Percentiles rank a stretch among this genome's conserved stretches.
Evolutionary conservation across 805 yeast genomes (phyloP).

Genomic region (Teunomyces barrocoloradensis): DNA sequence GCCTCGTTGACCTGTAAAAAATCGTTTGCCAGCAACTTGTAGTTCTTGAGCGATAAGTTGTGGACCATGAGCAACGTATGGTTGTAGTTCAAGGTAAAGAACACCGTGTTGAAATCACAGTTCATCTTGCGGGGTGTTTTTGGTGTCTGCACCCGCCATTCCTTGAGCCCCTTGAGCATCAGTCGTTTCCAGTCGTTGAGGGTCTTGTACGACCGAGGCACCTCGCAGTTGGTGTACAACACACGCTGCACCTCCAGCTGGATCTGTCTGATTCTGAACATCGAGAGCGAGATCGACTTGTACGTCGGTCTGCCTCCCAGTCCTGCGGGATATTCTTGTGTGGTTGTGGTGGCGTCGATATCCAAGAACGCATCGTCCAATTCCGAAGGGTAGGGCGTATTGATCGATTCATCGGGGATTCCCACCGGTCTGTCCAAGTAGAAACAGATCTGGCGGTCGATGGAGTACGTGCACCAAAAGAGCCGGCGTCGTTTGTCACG

Average conservation of each 20-base stretch:
- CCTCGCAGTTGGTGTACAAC: slow-evolving; percentile 66
- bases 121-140: slow-evolving; percentile 58
- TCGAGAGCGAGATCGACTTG: slow-evolving; percentile 62
- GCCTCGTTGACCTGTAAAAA: slow-evolving; percentile 57
- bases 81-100: slow-evolving; percentile 71
- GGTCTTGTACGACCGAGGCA: slow-evolving; percentile 60
- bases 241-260: slow-evolving; percentile 77
- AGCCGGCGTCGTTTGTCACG: slow-evolving; percentile 57
- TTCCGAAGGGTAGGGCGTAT: slow-evolving; percentile 67
- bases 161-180: slow-evolving; percentile 50
- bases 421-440: slow-evolving; percentile 88
- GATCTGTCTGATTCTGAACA: slow-evolving; percentile 66
- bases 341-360: slow-evolving; percentile 21
- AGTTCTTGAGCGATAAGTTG: slow-evolving; percentile 74
- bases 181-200: slow-evolving; percentile 63
- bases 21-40: slow-evolving; percentile 52
- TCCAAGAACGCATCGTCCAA: slow-evolving; percentile 69
- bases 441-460: slow-evolving; percentile 84
- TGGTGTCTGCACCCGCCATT: slow-evolving; percentile 63
- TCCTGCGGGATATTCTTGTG: slow-evolving; percentile 1
- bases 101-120: slow-evolving; percentile 68
- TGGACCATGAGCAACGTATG: slow-evolving; percentile 70
- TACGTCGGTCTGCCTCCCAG: slow-evolving; percentile 49
- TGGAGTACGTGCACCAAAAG: slow-evolving; percentile 86
- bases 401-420: slow-evolving; percentile 76